Conservation (phyloP, 768 basidiomycete species). For the Paxillus involutus region DNA sequence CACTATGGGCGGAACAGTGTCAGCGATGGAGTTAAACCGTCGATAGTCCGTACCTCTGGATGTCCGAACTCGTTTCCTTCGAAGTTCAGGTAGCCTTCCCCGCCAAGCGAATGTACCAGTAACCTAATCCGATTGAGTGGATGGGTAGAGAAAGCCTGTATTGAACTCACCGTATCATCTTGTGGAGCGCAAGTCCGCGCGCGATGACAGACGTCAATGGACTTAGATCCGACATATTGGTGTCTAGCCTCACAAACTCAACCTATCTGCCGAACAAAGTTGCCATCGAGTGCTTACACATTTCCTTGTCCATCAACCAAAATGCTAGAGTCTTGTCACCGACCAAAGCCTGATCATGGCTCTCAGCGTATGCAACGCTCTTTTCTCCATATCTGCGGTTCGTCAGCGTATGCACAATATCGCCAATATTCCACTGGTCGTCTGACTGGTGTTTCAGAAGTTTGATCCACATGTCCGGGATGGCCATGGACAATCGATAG, state of each 20-base stretch:
- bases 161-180: constrained; percentile 84
- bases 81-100: constrained; percentile 97
- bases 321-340: constrained; percentile 99
- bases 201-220: constrained; percentile 83
- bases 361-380: constrained; percentile 92
- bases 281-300: constrained; percentile 65
- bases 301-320: constrained; percentile 99
- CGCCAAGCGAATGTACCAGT: constrained; percentile 88
- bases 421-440: constrained; percentile 82
- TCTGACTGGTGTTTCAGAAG: constrained; percentile 90
- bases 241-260: constrained; percentile 50
- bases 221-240: constrained; percentile 89
- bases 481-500: constrained; percentile 96
- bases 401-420: constrained; percentile 86
- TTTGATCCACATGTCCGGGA: constrained; percentile 99
- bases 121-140: constrained; percentile 48
- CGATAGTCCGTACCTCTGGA: constrained; percentile 66
- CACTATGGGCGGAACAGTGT: constrained; percentile 50
- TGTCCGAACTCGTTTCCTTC: constrained; percentile 99
- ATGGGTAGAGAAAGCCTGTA: not conserved
- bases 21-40: not conserved
- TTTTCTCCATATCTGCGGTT: constrained; percentile 90
- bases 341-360: constrained; percentile 96
- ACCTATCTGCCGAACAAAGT: not conserved
- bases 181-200: constrained; percentile 90